Evolutionary conservation across 2,329 filamentous ascomycete species (phyloP), one percentile per base, ranked within the genome.

Genomic region (Phialophora macrospora): DNA sequence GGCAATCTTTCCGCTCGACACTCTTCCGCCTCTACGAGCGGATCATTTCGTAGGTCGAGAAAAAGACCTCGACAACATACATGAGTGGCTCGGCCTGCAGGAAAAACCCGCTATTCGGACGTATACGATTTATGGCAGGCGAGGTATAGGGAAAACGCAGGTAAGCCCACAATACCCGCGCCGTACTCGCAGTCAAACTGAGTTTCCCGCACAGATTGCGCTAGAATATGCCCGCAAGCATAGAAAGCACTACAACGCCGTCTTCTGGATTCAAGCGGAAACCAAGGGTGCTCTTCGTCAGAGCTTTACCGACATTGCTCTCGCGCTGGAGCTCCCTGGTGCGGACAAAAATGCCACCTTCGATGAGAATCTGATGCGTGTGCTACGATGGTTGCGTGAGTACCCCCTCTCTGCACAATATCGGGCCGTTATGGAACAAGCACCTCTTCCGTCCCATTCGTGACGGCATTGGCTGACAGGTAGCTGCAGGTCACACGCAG

Each of bases 211-310:
- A 5, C 20, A 51, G 48, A 51, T 51, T 51, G 48, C 48, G 14
- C 9, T 51, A 26, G 44, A 72, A 61, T 73, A 67, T 64, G 71
- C 71, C 9, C 34, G 70, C 52, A 68, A 44, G 17, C 71, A 72
- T 48, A 58, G 64, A 0, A 51, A 64, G 38, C 46, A 55, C 6
- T 74, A 69, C 51, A 68, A 74, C 38, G 73, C 72, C n/a, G 70
- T 74, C 54, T 74, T 74, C 52, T 74, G 73, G 73, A 63, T 74
- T 24, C 58, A 72, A 49, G 70, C 68, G 14, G 73, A 74, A 60
- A 74, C 68, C 8, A 67, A 64, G 11, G 68, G 73, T 69, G 69
- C 70, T 7, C 54, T 74, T 8, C 64, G 70, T 28, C 73, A 74
- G 55, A 74, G 73, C 46, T 74, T 74, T 56, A 72, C 72, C 12